Conservation (phyloP, 2,329 filamentous ascomycete species). For the Claviceps humidiphila region DNA sequence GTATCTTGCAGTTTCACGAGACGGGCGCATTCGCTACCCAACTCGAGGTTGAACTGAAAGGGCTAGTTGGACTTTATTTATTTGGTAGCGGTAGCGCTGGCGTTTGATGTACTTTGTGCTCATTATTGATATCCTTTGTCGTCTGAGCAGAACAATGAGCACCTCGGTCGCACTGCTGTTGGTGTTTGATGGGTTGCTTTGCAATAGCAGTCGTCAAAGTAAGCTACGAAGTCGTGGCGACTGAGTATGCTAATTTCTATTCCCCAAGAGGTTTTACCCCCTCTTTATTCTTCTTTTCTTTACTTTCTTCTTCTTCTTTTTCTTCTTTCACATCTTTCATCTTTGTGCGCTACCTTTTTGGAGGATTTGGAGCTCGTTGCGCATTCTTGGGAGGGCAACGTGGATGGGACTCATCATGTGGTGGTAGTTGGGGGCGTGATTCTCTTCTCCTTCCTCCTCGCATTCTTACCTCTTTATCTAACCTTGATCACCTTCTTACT, state of each 20-base stretch:
- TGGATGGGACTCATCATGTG: too few species aligned
- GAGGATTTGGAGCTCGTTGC: too few species aligned
- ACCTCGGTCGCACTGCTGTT: not conserved
- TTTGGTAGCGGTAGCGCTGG: conserved; percentile 3
- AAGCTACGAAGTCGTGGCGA: not conserved
- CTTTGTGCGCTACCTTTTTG: too few species aligned
- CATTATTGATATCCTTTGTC: not conserved
- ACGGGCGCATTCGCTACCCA: not conserved
- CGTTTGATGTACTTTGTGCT: not conserved
- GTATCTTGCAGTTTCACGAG: not conserved
- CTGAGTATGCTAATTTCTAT: not conserved
- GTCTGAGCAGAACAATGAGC: not conserved
- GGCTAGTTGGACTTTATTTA: not conserved
- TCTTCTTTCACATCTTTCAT: not conserved
- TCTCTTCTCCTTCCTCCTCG: too few species aligned
- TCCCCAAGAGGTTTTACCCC: not conserved
- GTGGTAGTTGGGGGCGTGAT: too few species aligned
- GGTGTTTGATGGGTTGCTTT: not conserved
- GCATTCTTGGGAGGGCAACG: too few species aligned
- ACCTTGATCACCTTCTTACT: too few species aligned
- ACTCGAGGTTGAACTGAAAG: not conserved
- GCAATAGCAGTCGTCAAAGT: not conserved
- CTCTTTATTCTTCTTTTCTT: not conserved
- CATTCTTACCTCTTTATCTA: too few species aligned
- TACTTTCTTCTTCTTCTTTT: not conserved